These are phyloP conservation scores for Raphanus sativus DNA, from an alignment of 345 rosid species.

Conservation along the genomic window DNA sequence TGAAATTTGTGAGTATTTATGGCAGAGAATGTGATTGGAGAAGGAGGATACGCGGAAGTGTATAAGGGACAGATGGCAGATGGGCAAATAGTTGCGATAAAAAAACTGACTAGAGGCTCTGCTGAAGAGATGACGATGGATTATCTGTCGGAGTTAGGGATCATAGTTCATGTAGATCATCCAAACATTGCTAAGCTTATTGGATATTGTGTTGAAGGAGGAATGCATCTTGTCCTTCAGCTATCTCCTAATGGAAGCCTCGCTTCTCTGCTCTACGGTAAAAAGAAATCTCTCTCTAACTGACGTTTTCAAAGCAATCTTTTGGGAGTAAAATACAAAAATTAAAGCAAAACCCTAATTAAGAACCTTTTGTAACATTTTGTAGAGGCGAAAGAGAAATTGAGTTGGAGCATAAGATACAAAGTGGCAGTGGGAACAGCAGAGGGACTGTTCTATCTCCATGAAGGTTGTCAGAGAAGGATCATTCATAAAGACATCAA, in stretches of 20 bases:
- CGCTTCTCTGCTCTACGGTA: slow-evolving; percentile 80
- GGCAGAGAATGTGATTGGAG: slow-evolving; percentile 78
- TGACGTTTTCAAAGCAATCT: background rate
- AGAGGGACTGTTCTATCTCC: slow-evolving; percentile 76
- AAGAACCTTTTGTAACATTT: background rate
- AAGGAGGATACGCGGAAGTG: slow-evolving; percentile 92
- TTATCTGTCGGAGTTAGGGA: slow-evolving; percentile 85
- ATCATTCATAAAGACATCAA: slow-evolving; percentile 93
- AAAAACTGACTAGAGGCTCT: slow-evolving; percentile 70
- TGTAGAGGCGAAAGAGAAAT: slow-evolving; percentile 59
- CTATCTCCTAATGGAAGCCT: slow-evolving; percentile 87
- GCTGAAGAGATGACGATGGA: slow-evolving; percentile 85
- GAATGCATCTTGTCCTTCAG: slow-evolving; percentile 90
- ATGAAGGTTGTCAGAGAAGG: slow-evolving; percentile 87
- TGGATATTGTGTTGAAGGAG: slow-evolving; percentile 93
- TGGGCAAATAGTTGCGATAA: slow-evolving; percentile 68
- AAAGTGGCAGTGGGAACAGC: slow-evolving; percentile 85
- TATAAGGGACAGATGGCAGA: slow-evolving; percentile 68
- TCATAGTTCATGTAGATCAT: slow-evolving; percentile 86
- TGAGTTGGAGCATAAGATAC: slow-evolving; percentile 63
- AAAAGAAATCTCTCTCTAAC: background rate
- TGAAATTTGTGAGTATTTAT: background rate
- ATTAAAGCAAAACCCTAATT: background rate
- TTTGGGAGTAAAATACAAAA: background rate
- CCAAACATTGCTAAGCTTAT: slow-evolving; percentile 88